Base-by-base conservation (phyloP, 805 yeast species). In the Ogataea nakhonphanomensis region DNA sequence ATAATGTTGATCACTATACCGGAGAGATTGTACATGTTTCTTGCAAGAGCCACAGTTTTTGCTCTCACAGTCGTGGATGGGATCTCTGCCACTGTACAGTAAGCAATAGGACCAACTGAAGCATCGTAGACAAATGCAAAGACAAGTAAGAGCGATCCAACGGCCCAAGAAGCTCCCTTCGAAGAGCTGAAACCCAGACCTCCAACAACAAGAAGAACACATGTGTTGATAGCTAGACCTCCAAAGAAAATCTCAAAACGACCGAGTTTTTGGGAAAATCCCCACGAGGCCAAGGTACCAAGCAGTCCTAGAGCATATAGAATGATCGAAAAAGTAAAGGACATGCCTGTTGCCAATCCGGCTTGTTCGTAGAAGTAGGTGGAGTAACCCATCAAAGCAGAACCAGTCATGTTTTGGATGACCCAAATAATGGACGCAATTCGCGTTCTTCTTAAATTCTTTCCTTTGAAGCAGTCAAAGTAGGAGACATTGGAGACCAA, bases 361-460 rank as follows among this genome's bases (percentile, higher is more conserved):
- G 49, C 50, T 14, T 29, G 42, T 31, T 41, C 26, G 32, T 45
- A 45, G 41, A 44, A 45, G 57, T 76, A 73, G 39, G 77, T 80
- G 39, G 79, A 73, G 51, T 75, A 77, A 68, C 78, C 78, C 75
- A 76, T 73, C 68, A 76, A 66, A 45, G 74, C 79, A 50, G 78
- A 76, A 45, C 84, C 84, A 24, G 79, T 72, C 47, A 77, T 58
- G 53, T 74, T 79, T 57, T 73, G 78, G 73, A 77, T 71, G 48
- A 72, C 61, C 59, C 74, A 79, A 41, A 76, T 70, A 51, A 27
- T 74, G 64, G 30, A 79, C 5, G 77, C 68, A 28, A 76, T 58
- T 54, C 73, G 69, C 3, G 84, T 78, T 61, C 83, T 65, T 54
- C 81, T 61, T 9, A 62, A 50, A 54, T 74, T 68, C 4, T 51